Conservation (phyloP, 345 rosid species). For the Bruguiera gymnorhiza region DNA sequence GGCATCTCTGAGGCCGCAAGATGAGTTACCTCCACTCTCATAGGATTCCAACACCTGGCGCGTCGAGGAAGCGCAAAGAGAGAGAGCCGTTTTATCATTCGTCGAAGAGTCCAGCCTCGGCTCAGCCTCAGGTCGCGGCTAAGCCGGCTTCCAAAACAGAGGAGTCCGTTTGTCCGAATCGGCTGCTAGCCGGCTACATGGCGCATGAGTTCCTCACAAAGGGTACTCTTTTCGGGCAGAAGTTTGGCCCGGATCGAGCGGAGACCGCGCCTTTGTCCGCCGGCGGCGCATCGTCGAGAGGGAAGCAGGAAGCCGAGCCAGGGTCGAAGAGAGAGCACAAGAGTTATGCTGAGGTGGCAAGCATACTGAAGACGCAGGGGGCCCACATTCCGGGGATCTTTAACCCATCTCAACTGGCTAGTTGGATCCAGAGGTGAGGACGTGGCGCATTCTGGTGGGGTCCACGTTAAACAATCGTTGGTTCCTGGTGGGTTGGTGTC, state of each 20-base stretch:
- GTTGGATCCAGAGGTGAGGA: constrained; percentile 66
- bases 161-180: constrained; percentile 28
- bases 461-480: too few relatives aligned
- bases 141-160: constrained; percentile 12
- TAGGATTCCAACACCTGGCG: constrained; percentile 32
- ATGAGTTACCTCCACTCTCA: constrained; percentile 43
- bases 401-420: constrained; percentile 64
- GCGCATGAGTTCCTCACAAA: constrained; percentile 59
- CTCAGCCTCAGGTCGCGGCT: constrained; percentile 11
- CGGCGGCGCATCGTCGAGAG: constrained; percentile 12
- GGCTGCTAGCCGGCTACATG: constrained; percentile 66
- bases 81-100: constrained; percentile 30
- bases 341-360: constrained; percentile 62
- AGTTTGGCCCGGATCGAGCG: constrained; percentile 33
- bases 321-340: constrained; percentile 28
- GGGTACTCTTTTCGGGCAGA: constrained; percentile 59
- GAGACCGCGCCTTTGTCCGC: constrained; percentile 23
- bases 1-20: constrained; percentile 14
- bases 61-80: constrained; percentile 56
- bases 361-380: constrained; percentile 52
- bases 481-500: too few relatives aligned
- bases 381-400: constrained; percentile 64
- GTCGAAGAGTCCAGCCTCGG: constrained; percentile 12
- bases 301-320: constrained; percentile 18
- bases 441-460: constrained; percentile 4